Percentiles rank a stretch among this genome's conserved stretches.
Evolutionary conservation across 2,329 filamentous ascomycete genomes (phyloP).

Genomic region (Leptographium radiaticola): DNA sequence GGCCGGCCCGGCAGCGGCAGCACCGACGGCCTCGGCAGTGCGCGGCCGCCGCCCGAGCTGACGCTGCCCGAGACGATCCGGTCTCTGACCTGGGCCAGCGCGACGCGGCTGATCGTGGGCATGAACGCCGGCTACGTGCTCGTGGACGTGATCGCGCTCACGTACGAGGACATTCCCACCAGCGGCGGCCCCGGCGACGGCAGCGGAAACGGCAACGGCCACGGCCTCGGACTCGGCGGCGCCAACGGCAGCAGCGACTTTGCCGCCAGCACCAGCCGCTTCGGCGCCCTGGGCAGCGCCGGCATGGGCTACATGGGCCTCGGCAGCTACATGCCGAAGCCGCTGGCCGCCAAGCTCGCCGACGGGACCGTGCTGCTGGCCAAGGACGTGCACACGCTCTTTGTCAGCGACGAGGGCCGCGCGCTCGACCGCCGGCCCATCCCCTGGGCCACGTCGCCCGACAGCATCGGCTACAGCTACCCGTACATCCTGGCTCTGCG

Average conservation of each 20-base stretch:
- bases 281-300: constrained; percentile 69
- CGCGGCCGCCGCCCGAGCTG: constrained; percentile 58
- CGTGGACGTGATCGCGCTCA: constrained; percentile 66
- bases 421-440: constrained; percentile 68
- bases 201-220: constrained; percentile 48
- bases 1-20: neutral
- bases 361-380: constrained; percentile 83
- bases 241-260: constrained; percentile 34
- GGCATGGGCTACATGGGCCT: constrained; percentile 95
- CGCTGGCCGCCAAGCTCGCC: constrained; percentile 67
- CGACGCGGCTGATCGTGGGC: constrained; percentile 75
- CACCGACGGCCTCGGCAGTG: neutral
- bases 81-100: constrained; percentile 81
- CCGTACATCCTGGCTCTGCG: constrained; percentile 87
- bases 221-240: neutral
- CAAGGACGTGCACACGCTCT: constrained; percentile 94
- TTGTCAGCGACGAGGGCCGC: constrained; percentile 74
- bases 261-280: constrained; percentile 58
- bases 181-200: constrained; percentile 68
- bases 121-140: constrained; percentile 86
- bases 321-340: constrained; percentile 81
- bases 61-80: constrained; percentile 72
- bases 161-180: constrained; percentile 59
- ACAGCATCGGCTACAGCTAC: constrained; percentile 90
- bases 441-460: constrained; percentile 81